These are phyloP conservation scores for Monosporozyma aerobia DNA, from an alignment of 805 yeast genomes.

Conservation along the genomic window DNA sequence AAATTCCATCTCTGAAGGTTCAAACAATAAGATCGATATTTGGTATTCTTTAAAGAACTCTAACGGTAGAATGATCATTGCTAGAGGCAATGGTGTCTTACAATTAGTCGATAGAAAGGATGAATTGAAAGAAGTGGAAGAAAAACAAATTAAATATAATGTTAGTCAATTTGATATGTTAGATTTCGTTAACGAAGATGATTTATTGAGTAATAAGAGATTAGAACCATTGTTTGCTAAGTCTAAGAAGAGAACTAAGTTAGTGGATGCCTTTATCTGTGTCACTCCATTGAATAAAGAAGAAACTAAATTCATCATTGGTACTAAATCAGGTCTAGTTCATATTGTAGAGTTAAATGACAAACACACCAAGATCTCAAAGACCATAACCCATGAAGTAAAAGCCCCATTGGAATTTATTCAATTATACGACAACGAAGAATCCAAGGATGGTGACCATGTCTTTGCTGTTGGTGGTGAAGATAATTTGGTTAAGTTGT, in stretches of 20 bases:
- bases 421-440: slow-evolving; percentile 38
- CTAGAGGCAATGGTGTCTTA: slow-evolving; percentile 38
- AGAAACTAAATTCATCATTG: slow-evolving; percentile 24
- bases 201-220: slow-evolving; percentile 15
- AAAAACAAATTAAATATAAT: slow-evolving; percentile 10
- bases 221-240: slow-evolving; percentile 16
- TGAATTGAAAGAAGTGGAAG: slow-evolving; percentile 7
- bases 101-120: slow-evolving; percentile 30
- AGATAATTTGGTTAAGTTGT: slow-evolving; percentile 41
- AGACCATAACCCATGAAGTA: slow-evolving; percentile 22
- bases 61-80: slow-evolving; percentile 19
- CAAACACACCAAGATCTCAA: slow-evolving; percentile 5
- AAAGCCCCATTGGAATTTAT: slow-evolving; percentile 39
- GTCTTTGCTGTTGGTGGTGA: slow-evolving; percentile 80
- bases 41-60: not conserved
- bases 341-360: slow-evolving; percentile 22
- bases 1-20: slow-evolving; percentile 35
- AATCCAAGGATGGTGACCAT: slow-evolving; percentile 20
- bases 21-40: slow-evolving; percentile 12
- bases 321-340: slow-evolving; percentile 31
- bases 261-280: slow-evolving; percentile 34
- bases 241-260: slow-evolving; percentile 24
- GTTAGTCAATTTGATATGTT: slow-evolving; percentile 16
- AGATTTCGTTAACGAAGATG: slow-evolving; percentile 9
- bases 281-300: slow-evolving; percentile 22